Percentiles rank a stretch among this genome's conserved stretches.
Conservation (phyloP, 768 basidiomycete species). For the Boletus edulis region DNA sequence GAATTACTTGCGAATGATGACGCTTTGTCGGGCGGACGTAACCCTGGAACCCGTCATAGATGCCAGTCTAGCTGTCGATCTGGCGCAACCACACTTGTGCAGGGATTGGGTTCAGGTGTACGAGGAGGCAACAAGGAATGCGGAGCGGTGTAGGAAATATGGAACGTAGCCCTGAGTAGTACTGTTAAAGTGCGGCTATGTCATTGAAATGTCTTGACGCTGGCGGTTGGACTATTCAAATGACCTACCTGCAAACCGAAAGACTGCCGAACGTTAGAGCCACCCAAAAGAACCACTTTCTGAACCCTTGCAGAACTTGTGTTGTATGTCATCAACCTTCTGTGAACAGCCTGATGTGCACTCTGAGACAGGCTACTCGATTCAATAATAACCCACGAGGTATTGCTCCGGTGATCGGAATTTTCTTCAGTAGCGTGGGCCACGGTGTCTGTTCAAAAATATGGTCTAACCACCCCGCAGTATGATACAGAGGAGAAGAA, state of each 20-base stretch:
- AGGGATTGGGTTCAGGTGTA: conserved; percentile 28
- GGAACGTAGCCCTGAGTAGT: neutral
- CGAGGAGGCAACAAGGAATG: conserved; percentile 20
- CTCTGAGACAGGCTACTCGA: too few species aligned
- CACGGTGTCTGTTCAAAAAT: too few species aligned
- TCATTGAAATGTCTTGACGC: too few species aligned
- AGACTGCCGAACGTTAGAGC: neutral
- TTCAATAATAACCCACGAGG: too few species aligned
- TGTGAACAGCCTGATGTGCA: too few species aligned
- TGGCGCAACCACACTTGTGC: conserved; percentile 24
- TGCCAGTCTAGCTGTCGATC: conserved; percentile 15
- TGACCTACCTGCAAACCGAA: neutral
- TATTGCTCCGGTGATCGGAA: too few species aligned
- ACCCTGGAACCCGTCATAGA: conserved; percentile 44
- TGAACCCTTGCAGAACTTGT: too few species aligned
- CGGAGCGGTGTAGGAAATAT: conserved; percentile 3
- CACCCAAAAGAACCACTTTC: neutral
- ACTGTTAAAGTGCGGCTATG: too few species aligned
- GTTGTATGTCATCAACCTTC: too few species aligned
- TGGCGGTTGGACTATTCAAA: neutral
- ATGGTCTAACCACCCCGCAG: too few species aligned
- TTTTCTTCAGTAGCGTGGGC: too few species aligned
- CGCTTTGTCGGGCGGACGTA: conserved; percentile 45
- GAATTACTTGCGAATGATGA: conserved; percentile 46
- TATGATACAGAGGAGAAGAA: too few species aligned